Evolutionary conservation across 805 yeast species (phyloP), one percentile per base, ranked within the genome.

Genomic region (Candida sonorensis): DNA sequence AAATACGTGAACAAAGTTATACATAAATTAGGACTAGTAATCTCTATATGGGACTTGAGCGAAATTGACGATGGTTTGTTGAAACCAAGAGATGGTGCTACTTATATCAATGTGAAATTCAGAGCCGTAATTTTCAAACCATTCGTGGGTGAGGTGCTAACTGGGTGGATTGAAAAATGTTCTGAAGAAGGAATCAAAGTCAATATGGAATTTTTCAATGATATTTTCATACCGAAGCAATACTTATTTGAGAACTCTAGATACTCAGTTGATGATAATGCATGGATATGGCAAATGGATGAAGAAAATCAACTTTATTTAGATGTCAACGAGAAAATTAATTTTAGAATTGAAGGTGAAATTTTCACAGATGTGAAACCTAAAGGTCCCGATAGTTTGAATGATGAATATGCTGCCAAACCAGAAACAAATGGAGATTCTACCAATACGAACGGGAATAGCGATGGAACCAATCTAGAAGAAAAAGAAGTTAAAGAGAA

Each of bases 21-120:
- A 26, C 81, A 80, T 31, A 81, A 81, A 49, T 64, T 87, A 13
- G 99, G 99, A 2, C 67, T 92, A 3, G 88, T 86, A 27, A 61
- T 92, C 12, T 69, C 92, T 2, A 69, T 90, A 12, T 90, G 90
- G 78, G 98, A 92, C 53, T 54, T 92, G 4, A 59, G 78, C 27
- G 70, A 69, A n/a, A 77, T 82, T 17, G 84, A 83, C 30, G 97
- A 92, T 46, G 98, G 97, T 4, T 67, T 84, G 42, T 65, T 92
- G 38, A 81, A 77, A 47, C 95, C 95, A 2, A 97, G 98, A 7
- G 97, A 92, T 58, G 97, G 98, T 7, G 86, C 88, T 2, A 69
- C 86, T 4, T 88, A 69, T 47, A 77, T 85, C 25, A 81, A 79
- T 41, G 83, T 81, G 13, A 70, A 65, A 34, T 84, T 87, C 51